Percentiles rank a stretch among this genome's conserved stretches.
Conservation (phyloP, 2,329 filamentous ascomycete species). For the Monilinia fructigena region DNA sequence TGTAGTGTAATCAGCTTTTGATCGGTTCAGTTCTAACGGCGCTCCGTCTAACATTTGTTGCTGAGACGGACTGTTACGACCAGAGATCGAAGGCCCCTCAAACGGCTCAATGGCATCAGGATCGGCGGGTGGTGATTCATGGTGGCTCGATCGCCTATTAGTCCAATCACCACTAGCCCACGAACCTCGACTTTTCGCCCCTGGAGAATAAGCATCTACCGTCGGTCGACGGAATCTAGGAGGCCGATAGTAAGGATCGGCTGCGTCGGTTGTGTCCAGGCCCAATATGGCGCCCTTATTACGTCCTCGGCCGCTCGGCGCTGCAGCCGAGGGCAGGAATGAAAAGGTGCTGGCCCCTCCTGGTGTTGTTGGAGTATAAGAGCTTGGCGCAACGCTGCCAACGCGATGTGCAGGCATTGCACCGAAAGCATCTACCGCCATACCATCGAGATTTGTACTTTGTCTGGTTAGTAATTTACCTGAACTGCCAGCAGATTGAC, state of each 20-base stretch:
- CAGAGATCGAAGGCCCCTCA: slow-evolving; percentile 45
- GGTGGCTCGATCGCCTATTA: slow-evolving; percentile 42
- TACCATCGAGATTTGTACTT: slow-evolving; percentile 55
- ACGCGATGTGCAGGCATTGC: slow-evolving; percentile 41
- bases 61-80: slow-evolving; percentile 49
- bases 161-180: slow-evolving; percentile 49
- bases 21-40: slow-evolving; percentile 33
- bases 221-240: slow-evolving; percentile 70
- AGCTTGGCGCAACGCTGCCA: slow-evolving; percentile 56
- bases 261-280: slow-evolving; percentile 50
- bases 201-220: slow-evolving; percentile 47
- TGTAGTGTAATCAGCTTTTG: slow-evolving; percentile 79
- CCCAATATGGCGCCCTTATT: slow-evolving; percentile 45
- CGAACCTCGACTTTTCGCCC: slow-evolving; percentile 46
- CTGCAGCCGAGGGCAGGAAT: slow-evolving; percentile 55
- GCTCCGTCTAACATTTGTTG: slow-evolving; percentile 38
- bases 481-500: slow-evolving; percentile 60
- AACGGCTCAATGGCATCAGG: slow-evolving; percentile 40
- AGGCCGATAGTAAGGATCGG: slow-evolving; percentile 86
- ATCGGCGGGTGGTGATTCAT: slow-evolving; percentile 42
- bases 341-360: slow-evolving; percentile 70
- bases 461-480: slow-evolving; percentile 57
- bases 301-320: slow-evolving; percentile 31
- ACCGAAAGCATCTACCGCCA: slow-evolving; percentile 47
- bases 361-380: slow-evolving; percentile 70